Conservation (phyloP, 2,329 filamentous ascomycete species). For the Neoarthrinium moseri region DNA sequence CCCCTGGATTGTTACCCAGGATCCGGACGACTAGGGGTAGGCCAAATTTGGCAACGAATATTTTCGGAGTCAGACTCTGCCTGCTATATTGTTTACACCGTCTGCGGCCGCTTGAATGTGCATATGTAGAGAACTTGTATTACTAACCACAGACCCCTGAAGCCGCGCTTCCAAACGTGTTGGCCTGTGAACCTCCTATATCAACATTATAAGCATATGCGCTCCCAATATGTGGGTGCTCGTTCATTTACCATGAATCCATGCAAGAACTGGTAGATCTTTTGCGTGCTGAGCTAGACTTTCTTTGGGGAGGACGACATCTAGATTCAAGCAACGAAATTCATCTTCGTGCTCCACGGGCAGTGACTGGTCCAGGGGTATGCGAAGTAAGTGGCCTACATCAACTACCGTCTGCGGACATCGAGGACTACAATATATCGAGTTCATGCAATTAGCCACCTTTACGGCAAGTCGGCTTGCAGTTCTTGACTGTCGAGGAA, state of each 20-base stretch:
- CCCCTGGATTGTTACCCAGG: not conserved
- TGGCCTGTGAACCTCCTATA: constrained; percentile 38
- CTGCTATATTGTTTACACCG: too few species aligned
- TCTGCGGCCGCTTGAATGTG: too few species aligned
- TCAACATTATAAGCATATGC: not conserved
- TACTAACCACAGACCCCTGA: constrained; percentile 39
- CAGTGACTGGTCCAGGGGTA: constrained; percentile 29
- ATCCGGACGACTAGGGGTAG: not conserved
- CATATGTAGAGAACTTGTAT: too few species aligned
- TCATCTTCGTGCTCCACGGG: constrained; percentile 35
- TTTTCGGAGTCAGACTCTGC: too few species aligned
- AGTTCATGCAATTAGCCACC: too few species aligned
- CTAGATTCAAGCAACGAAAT: constrained; percentile 41
- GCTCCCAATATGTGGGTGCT: not conserved
- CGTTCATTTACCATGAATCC: constrained; percentile 38
- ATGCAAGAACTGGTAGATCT: constrained; percentile 38
- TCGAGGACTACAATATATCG: constrained; percentile 28
- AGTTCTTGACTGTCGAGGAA: not conserved
- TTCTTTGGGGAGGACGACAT: constrained; percentile 30
- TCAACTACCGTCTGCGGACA: constrained; percentile 41
- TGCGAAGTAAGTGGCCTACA: constrained; percentile 39
- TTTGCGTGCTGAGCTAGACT: not conserved
- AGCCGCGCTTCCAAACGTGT: constrained; percentile 40
- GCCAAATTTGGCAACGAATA: too few species aligned
- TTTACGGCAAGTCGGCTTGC: not conserved